Percentiles rank a stretch among this genome's conserved stretches.
phyloP scores from a whole-genome alignment of 2,329 filamentous ascomycete species.

The Penicillium frequentans region DNA sequence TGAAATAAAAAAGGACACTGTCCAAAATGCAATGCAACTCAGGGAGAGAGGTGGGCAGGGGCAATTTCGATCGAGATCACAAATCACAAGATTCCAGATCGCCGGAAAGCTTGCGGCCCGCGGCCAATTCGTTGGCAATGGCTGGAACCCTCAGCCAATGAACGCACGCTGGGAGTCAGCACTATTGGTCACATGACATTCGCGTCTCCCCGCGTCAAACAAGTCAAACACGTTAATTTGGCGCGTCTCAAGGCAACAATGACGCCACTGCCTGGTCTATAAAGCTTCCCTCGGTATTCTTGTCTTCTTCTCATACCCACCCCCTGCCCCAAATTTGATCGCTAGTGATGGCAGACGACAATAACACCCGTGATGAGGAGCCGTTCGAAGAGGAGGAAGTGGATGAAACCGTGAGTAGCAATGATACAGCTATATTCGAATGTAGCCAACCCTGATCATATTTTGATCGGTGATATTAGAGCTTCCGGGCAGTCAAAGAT shows the following conservation, averaged over 20 bases:
- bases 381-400: slow-evolving; percentile 47
- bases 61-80: not conserved
- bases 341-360: slow-evolving; percentile 38
- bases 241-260: slow-evolving; percentile 31
- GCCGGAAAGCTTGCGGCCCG: slow-evolving; percentile 7
- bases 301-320: not conserved
- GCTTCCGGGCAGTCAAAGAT: slow-evolving; percentile 91
- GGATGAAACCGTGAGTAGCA: slow-evolving; percentile 43
- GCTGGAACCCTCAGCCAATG: slow-evolving; percentile 27
- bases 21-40: not conserved
- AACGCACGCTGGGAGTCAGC: slow-evolving; percentile 28
- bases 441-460: not conserved
- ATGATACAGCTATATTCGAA: not conserved
- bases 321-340: not conserved
- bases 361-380: slow-evolving; percentile 40
- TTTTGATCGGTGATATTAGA: slow-evolving; percentile 48
- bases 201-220: slow-evolving; percentile 26
- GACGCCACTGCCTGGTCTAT: not conserved
- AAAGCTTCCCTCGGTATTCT: not conserved
- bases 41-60: not conserved
- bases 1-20: not conserved
- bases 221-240: slow-evolving; percentile 19
- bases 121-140: not conserved
- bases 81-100: slow-evolving; percentile 2
- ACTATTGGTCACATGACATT: slow-evolving; percentile 34